phyloP scores from a whole-genome alignment of 2,329 filamentous ascomycete species.

The Helminthosporium solani region DNA sequence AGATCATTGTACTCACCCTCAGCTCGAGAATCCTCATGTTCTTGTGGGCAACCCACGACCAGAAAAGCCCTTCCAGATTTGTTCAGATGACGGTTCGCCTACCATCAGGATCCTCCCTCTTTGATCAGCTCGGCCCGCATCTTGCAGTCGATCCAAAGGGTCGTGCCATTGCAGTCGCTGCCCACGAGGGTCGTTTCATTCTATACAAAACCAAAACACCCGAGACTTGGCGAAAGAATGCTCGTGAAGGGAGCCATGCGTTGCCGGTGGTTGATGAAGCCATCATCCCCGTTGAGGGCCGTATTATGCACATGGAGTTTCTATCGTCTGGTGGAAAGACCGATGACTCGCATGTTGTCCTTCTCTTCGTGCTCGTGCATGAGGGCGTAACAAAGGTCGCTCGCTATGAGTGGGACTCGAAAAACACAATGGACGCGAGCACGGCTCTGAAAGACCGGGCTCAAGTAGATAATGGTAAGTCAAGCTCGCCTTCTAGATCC shows the following conservation, averaged over 20 bases:
- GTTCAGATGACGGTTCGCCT: conserved; percentile 60
- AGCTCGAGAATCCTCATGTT: conserved; percentile 74
- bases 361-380: conserved; percentile 63
- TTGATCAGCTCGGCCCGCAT: conserved; percentile 61
- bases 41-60: conserved; percentile 60
- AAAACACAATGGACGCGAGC: conserved; percentile 44
- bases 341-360: conserved; percentile 69
- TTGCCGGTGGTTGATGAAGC: conserved; percentile 61
- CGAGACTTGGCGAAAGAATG: conserved; percentile 51
- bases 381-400: conserved; percentile 49
- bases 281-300: conserved; percentile 54
- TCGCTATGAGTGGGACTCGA: conserved; percentile 54
- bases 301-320: conserved; percentile 88
- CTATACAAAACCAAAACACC: conserved; percentile 68
- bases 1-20: conserved; percentile 75
- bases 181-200: conserved; percentile 68
- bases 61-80: conserved; percentile 58
- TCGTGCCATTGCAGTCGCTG: conserved; percentile 65
- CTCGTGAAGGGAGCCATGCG: conserved; percentile 45
- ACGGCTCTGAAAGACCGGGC: conserved; percentile 29
- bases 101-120: conserved; percentile 55
- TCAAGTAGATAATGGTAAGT: conserved; percentile 29
- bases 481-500: neutral
- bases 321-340: conserved; percentile 69
- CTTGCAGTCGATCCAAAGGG: conserved; percentile 75